These are phyloP conservation scores for Pyropia haitanensis DNA, from an alignment of 23 red algal species.

Conservation along the genomic window DNA sequence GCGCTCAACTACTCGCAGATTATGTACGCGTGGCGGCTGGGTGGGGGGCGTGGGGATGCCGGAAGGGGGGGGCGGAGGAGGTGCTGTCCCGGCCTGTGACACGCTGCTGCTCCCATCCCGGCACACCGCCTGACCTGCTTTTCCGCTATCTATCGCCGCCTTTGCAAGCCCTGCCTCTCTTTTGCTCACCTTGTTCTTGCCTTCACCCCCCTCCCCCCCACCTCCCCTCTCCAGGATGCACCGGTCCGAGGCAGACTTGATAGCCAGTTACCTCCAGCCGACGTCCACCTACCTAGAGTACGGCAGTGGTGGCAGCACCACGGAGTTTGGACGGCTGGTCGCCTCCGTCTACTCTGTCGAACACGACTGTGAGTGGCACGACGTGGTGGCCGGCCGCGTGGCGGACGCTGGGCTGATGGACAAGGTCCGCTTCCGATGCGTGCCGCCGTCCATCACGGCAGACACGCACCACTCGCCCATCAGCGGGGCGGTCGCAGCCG, in stretches of 20 bases:
- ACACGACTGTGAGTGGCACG: conserved; percentile 29
- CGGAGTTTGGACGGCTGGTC: conserved; percentile 30
- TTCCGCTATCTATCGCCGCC: no score
- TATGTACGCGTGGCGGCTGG: no score
- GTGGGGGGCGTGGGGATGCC: no score
- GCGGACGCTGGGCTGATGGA: conserved; percentile 4
- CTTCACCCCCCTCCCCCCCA: not conserved
- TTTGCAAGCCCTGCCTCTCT: no score
- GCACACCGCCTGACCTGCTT: no score
- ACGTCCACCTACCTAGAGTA: conserved; percentile 42
- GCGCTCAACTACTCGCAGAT: no score
- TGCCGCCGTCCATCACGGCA: not conserved
- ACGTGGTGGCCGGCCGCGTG: not conserved
- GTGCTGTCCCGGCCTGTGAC: no score
- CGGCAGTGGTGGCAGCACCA: conserved; percentile 34
- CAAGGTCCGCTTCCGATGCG: conserved; percentile 2
- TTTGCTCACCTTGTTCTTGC: no score
- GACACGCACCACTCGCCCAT: no score
- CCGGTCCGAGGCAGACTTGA: conserved; percentile 51
- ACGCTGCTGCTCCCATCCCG: no score
- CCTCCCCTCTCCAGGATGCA: conserved; percentile 48
- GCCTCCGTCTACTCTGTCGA: conserved; percentile 29
- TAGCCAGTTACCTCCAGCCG: conserved; percentile 23
- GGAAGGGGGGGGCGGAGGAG: no score
- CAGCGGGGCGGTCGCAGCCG: no score